A percentile compares a stretch with the other conserved stretches of the same genome.
Evolutionary conservation across 116 monocot genomes (phyloP).

Genomic region (Phalaenopsis hybrid): DNA sequence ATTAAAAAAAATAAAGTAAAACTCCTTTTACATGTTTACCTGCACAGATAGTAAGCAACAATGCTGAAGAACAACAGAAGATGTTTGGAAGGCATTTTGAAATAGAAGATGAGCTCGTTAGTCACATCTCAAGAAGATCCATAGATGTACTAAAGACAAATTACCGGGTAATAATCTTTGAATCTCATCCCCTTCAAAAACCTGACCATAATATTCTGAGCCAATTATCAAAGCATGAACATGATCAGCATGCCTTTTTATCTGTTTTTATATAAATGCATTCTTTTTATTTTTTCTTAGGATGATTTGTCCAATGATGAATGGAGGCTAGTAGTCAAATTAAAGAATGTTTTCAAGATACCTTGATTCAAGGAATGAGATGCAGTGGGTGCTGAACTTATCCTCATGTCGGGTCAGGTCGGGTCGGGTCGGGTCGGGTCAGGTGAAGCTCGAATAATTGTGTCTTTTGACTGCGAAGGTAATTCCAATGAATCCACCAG

Average conservation of each 20-base stretch:
- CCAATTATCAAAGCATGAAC: too few species aligned
- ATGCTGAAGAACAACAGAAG: constrained; percentile 88
- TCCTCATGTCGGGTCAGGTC: background rate
- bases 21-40: background rate
- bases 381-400: background rate
- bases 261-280: too few species aligned
- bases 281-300: background rate
- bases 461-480: background rate
- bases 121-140: constrained; percentile 82
- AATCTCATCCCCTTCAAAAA: too few species aligned
- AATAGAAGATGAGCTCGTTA: constrained; percentile 93
- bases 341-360: constrained; percentile 13
- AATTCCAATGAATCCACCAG: background rate
- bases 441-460: background rate
- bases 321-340: constrained; percentile 12
- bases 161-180: constrained; percentile 47
- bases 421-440: background rate
- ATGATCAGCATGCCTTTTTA: too few species aligned
- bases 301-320: constrained; percentile 12
- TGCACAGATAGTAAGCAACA: constrained; percentile 67
- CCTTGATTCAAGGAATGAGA: constrained; percentile 1
- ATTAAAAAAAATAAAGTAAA: too few species aligned
- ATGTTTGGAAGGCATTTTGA: constrained; percentile 99
- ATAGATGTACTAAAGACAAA: constrained; percentile 82
- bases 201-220: too few species aligned